Evolutionary conservation across 1,139 yeast genomes (phyloP).

Genomic region (Kodamaea suecica): DNA sequence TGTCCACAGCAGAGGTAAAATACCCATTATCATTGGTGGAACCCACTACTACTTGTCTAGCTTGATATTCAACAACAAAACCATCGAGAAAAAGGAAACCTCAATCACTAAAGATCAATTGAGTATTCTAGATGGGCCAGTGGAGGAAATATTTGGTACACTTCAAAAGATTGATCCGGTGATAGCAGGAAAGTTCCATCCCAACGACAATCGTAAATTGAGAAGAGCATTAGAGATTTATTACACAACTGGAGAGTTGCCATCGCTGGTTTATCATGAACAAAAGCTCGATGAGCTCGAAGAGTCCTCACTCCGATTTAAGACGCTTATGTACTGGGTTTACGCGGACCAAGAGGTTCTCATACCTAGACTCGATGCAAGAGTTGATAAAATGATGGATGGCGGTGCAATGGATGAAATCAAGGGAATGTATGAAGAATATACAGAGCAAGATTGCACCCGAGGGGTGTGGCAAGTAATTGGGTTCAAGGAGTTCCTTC

Average conservation of each 20-base stretch:
- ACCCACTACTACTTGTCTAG: constrained; percentile 90
- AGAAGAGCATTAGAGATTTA: constrained; percentile 79
- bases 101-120: constrained; percentile 36
- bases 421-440: constrained; percentile 49
- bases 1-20: constrained; percentile 64
- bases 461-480: constrained; percentile 92
- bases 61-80: constrained; percentile 66
- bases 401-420: constrained; percentile 72
- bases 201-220: constrained; percentile 78
- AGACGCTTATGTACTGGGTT: constrained; percentile 79
- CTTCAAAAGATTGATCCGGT: constrained; percentile 62
- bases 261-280: constrained; percentile 66
- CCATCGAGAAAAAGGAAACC: constrained; percentile 27
- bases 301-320: constrained; percentile 54
- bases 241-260: constrained; percentile 60
- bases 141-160: constrained; percentile 45
- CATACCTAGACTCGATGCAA: constrained; percentile 59
- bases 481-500: constrained; percentile 90
- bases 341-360: constrained; percentile 65
- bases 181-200: constrained; percentile 82
- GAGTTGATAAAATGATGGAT: constrained; percentile 82
- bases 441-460: constrained; percentile 50
- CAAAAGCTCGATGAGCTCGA: constrained; percentile 51
- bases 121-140: constrained; percentile 55
- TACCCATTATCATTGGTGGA: constrained; percentile 92